A percentile compares a stretch with the other conserved stretches of the same genome.
Evolutionary conservation across 2,329 filamentous ascomycete genomes (phyloP).

Genomic region (Scedosporium minutisporum): DNA sequence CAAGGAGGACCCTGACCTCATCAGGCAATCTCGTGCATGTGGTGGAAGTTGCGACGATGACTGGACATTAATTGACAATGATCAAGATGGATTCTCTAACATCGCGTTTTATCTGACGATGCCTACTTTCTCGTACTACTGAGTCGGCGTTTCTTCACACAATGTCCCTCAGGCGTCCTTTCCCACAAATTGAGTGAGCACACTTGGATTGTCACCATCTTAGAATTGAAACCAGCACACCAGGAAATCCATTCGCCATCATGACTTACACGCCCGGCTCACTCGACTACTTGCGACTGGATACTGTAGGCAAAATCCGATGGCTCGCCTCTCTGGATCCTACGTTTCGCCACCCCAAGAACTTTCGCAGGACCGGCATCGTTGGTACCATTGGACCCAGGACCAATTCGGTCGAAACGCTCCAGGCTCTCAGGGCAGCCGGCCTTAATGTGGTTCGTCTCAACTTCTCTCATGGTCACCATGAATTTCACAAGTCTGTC

Average conservation of each 20-base stretch:
- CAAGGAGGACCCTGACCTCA: too few relatives aligned
- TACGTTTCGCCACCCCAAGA: conserved; percentile 73
- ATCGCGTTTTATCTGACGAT: too few relatives aligned
- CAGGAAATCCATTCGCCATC: not conserved
- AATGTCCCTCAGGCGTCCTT: too few relatives aligned
- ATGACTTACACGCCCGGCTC: not conserved
- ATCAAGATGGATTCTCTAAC: too few relatives aligned
- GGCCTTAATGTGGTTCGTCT: conserved; percentile 98
- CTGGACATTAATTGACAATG: too few relatives aligned
- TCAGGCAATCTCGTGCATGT: too few relatives aligned
- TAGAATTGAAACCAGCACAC: not conserved
- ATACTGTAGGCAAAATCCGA: conserved; percentile 31
- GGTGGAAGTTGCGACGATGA: too few relatives aligned
- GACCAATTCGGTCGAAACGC: conserved; percentile 95
- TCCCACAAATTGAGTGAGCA: too few relatives aligned
- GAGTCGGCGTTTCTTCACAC: too few relatives aligned
- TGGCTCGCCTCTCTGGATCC: conserved; percentile 72
- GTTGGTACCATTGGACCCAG: conserved; percentile 98
- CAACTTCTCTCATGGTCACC: conserved; percentile 62
- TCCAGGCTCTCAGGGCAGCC: conserved; percentile 81
- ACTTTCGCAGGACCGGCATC: conserved; percentile 94
- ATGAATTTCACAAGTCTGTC: conserved; percentile 87
- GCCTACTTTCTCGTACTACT: too few relatives aligned
- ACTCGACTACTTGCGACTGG: not conserved
- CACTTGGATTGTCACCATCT: too few relatives aligned